A percentile compares a stretch with the other conserved stretches of the same genome.
Conservation (phyloP, 805 yeast species). For the Saccharomyces cerevisiae region DNA sequence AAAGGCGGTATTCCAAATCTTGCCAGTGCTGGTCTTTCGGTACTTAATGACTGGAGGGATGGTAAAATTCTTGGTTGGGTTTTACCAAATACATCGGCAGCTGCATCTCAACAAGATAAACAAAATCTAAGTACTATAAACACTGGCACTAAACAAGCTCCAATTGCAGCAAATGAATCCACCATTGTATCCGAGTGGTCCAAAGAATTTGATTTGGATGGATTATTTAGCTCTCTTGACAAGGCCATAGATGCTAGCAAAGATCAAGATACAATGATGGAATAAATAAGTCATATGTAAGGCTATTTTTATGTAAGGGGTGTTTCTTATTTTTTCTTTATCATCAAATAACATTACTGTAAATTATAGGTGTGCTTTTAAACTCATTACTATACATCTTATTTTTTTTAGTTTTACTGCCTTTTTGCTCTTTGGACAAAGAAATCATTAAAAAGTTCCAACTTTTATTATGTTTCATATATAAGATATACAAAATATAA, state of each 20-base stretch:
- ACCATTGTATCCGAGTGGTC: conserved; percentile 88
- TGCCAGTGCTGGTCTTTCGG: conserved; percentile 71
- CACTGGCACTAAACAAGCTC: conserved; percentile 33
- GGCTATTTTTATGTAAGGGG: neutral
- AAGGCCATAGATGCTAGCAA: conserved; percentile 23
- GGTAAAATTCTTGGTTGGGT: conserved; percentile 92
- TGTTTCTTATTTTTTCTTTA: neutral
- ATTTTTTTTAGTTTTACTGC: neutral
- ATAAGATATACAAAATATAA: neutral
- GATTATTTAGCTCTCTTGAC: conserved; percentile 47
- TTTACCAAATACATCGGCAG: conserved; percentile 48
- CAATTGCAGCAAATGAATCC: conserved; percentile 48
- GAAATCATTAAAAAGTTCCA: no score
- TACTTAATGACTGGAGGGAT: conserved; percentile 93
- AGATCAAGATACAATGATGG: conserved; percentile 15
- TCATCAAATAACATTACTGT: neutral
- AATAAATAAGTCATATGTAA: conserved; percentile 4
- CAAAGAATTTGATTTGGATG: conserved; percentile 86
- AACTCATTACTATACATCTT: neutral
- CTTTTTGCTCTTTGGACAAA: neutral
- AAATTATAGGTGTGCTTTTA: neutral
- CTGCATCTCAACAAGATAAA: conserved; percentile 20
- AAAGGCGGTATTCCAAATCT: conserved; percentile 90
- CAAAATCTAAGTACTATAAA: conserved; percentile 29
- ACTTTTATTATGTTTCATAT: no score